These are phyloP conservation scores for Raffaelea deltoideospora DNA, from an alignment of 2,329 filamentous ascomycete genomes.

Conservation along the genomic window DNA sequence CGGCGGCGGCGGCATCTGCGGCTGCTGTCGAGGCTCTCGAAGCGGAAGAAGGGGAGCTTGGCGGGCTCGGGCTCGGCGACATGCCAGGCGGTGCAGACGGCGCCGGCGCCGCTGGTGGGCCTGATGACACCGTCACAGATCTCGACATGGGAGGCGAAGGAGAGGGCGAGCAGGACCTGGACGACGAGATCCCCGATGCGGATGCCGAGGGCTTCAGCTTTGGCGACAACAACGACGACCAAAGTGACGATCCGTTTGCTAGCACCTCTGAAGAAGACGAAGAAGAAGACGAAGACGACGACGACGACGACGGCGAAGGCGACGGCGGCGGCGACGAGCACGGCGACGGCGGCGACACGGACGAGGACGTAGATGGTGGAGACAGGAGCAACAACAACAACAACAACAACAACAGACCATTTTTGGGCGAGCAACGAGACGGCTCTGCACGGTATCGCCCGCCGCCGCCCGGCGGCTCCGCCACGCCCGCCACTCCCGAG, in stretches of 20 bases:
- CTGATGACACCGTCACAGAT: constrained; percentile 41
- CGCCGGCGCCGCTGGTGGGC: constrained; percentile 43
- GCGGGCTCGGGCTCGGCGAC: constrained; percentile 47
- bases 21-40: constrained; percentile 76
- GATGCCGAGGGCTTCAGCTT: constrained; percentile 38
- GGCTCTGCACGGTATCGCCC: too few relatives aligned
- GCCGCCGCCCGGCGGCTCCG: too few relatives aligned
- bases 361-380: background rate
- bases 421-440: too few relatives aligned
- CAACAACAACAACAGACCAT: background rate
- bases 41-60: constrained; percentile 74
- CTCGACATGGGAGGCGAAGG: too few relatives aligned
- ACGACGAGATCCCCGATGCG: constrained; percentile 59
- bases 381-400: background rate
- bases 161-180: constrained; percentile 45
- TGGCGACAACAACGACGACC: constrained; percentile 26
- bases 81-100: background rate
- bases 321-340: background rate
- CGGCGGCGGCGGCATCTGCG: constrained; percentile 28
- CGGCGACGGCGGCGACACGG: background rate
- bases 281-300: constrained; percentile 25
- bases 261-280: constrained; percentile 18
- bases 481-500: constrained; percentile 10
- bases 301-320: constrained; percentile 20
- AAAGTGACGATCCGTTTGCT: constrained; percentile 15